Conservation (phyloP, 192 early-diverging fungal species). For the Chytriomyces sp. region DNA sequence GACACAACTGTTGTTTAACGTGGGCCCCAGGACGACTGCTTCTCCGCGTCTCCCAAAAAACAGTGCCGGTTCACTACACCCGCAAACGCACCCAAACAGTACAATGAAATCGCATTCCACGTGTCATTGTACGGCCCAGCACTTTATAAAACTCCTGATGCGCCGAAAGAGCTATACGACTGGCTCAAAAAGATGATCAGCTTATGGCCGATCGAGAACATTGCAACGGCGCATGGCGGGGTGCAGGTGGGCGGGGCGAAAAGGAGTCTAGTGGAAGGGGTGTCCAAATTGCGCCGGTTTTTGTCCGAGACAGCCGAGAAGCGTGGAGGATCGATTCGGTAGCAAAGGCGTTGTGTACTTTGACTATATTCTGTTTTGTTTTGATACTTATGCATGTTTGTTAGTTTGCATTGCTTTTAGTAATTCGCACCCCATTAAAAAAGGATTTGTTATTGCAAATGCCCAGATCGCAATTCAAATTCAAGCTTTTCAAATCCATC, state of each 20-base stretch:
- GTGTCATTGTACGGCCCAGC: slow-evolving; percentile 8
- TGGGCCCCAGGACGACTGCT: slow-evolving; percentile 20
- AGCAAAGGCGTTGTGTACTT: not conserved
- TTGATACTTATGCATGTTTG: too few relatives aligned
- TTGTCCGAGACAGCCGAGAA: not conserved
- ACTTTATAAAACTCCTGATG: slow-evolving; percentile 31
- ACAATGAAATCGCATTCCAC: slow-evolving; percentile 29
- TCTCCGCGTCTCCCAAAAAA: not conserved
- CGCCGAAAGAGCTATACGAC: slow-evolving; percentile 27
- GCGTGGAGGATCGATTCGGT: not conserved
- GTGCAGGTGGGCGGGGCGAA: slow-evolving; percentile 30
- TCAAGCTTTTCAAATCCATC: too few relatives aligned
- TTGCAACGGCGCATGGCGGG: slow-evolving; percentile 31
- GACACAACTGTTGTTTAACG: not conserved
- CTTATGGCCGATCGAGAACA: slow-evolving; percentile 40
- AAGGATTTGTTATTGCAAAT: too few relatives aligned
- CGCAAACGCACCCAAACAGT: not conserved
- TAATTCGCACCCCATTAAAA: too few relatives aligned
- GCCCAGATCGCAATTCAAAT: too few relatives aligned
- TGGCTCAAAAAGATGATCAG: slow-evolving; percentile 19
- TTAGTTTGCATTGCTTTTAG: too few relatives aligned
- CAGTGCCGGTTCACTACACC: slow-evolving; percentile 1
- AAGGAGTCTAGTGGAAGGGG: slow-evolving; percentile 9
- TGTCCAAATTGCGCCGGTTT: not conserved
- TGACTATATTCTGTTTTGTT: too few relatives aligned